Conservation (phyloP, 225 moss, liverwort and hornwort species). For the Pleurozium schreberi region DNA sequence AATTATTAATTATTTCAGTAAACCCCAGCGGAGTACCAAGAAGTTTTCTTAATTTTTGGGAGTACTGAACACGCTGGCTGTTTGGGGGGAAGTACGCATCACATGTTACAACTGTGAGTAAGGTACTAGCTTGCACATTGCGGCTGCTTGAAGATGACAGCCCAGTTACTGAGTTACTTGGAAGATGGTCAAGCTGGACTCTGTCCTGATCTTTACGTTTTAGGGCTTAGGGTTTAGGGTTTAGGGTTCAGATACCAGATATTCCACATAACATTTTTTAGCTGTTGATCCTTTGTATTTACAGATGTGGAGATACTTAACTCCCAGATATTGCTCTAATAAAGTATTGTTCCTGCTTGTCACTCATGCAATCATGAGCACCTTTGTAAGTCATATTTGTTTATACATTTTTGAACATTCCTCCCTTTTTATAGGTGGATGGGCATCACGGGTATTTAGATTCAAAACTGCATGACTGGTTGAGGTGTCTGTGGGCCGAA, state of each 20-base stretch:
- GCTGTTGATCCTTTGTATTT: background rate
- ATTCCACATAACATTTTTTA: background rate
- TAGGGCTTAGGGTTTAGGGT: background rate
- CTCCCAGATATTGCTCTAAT: background rate
- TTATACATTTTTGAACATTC: background rate
- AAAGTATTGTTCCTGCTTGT: background rate
- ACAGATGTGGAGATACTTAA: background rate
- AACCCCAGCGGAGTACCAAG: background rate
- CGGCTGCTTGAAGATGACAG: background rate
- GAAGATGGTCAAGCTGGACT: background rate
- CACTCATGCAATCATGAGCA: background rate
- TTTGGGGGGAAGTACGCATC: background rate
- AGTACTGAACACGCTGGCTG: background rate
- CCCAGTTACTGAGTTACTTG: background rate
- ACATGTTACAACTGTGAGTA: background rate
- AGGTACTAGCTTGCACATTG: background rate
- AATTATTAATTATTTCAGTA: background rate
- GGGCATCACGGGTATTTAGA: background rate
- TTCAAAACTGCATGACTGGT: background rate
- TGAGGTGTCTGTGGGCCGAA: background rate
- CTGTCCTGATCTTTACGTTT: background rate
- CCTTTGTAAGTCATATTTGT: background rate
- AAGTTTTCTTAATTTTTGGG: background rate
- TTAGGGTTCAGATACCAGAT: background rate
- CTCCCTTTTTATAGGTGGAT: background rate